These are phyloP conservation scores for Boletus semigastroideus DNA, from an alignment of 1,284 basidiomycete genomes.

Conservation along the genomic window DNA sequence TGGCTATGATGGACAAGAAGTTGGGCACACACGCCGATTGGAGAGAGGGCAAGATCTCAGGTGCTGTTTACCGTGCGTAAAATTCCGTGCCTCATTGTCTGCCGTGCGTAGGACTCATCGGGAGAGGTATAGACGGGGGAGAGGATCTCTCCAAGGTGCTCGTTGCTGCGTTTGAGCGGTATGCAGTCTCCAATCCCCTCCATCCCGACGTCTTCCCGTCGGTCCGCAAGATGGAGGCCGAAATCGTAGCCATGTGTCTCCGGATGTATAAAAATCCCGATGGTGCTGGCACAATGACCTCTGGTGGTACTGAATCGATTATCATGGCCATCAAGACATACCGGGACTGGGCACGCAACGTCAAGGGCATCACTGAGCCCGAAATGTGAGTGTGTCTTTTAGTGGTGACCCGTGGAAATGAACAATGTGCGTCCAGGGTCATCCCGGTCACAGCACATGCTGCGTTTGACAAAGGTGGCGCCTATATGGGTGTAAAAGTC, in stretches of 20 bases:
- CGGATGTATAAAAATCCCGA: constrained; percentile 82
- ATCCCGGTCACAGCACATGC: constrained; percentile 88
- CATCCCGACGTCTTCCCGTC: constrained; percentile 97
- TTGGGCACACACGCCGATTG: constrained; percentile 51
- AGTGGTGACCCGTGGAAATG: background rate
- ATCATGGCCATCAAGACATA: constrained; percentile 93
- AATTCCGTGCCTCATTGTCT: too few species aligned
- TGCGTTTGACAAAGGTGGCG: constrained; percentile 92
- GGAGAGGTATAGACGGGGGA: constrained; percentile 70
- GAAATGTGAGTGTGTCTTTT: constrained; percentile 78
- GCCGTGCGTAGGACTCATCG: background rate
- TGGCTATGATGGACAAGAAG: constrained; percentile 74
- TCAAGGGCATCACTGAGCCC: constrained; percentile 87
- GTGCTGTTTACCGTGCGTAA: constrained; percentile 82
- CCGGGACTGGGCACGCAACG: constrained; percentile 86
- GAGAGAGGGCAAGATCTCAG: constrained; percentile 79
- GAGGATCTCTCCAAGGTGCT: constrained; percentile 76
- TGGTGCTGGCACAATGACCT: constrained; percentile 90
- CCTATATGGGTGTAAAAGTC: constrained; percentile 92
- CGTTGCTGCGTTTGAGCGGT: constrained; percentile 67
- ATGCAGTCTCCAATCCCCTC: constrained; percentile 85
- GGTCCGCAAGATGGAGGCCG: constrained; percentile 96
- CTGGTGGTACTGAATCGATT: constrained; percentile 96
- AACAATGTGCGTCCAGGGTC: constrained; percentile 50
- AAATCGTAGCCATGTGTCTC: constrained; percentile 93